These are phyloP conservation scores for Gastrolobium bilobum DNA, from an alignment of 306 rosid species.

Conservation along the genomic window DNA sequence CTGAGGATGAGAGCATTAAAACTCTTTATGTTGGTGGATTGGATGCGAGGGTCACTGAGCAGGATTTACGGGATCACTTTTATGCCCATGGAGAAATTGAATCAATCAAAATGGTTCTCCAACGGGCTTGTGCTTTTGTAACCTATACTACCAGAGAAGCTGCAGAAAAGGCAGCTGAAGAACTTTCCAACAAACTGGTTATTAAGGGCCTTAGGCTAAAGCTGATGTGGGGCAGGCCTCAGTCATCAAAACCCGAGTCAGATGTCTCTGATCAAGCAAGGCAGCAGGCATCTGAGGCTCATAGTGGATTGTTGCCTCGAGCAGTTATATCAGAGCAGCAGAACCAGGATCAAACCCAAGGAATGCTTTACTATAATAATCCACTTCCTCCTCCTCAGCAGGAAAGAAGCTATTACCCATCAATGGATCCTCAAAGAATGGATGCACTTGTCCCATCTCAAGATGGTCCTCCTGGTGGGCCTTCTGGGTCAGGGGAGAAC, in stretches of 20 bases:
- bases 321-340: slow-evolving; percentile 96
- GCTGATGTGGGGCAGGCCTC: slow-evolving; percentile 98
- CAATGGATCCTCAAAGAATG: slow-evolving; percentile 99
- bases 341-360: slow-evolving; percentile 73
- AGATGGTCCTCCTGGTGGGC: slow-evolving; percentile 71
- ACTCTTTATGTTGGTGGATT: slow-evolving; percentile 94
- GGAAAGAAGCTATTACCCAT: slow-evolving; percentile 84
- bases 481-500: slow-evolving; percentile 62
- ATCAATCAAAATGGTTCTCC: slow-evolving; percentile 91
- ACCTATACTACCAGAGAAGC: slow-evolving; percentile 93
- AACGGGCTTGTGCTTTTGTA: slow-evolving; percentile 91
- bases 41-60: slow-evolving; percentile 88
- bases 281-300: slow-evolving; percentile 84
- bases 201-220: slow-evolving; percentile 91
- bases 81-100: slow-evolving; percentile 99
- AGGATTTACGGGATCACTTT: slow-evolving; percentile 88
- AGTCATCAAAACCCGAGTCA: slow-evolving; percentile 72
- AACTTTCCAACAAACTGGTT: slow-evolving; percentile 87
- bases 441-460: slow-evolving; percentile 80
- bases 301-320: slow-evolving; percentile 91
- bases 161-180: slow-evolving; percentile 95
- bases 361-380: slow-evolving; percentile 69
- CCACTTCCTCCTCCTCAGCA: slow-evolving; percentile 76
- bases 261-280: slow-evolving; percentile 83
- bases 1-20: slow-evolving; percentile 90